Evolutionary conservation across 2,329 filamentous ascomycete genomes (phyloP).

Genomic region (Aspergillus sp.): DNA sequence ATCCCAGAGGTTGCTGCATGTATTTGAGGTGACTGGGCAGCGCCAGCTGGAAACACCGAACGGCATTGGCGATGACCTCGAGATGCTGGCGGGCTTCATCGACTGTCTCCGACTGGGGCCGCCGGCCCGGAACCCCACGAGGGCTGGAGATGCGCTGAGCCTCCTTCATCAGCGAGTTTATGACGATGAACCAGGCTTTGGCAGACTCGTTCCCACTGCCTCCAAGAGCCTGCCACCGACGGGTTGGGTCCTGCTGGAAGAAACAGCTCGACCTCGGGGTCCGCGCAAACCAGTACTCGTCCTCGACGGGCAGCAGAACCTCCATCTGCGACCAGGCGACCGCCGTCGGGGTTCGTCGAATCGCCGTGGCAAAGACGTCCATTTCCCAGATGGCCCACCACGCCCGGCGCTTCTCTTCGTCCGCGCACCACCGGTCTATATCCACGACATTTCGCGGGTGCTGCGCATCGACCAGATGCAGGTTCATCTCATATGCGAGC

Average conservation of each 20-base stretch:
- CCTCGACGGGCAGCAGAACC: constrained; percentile 41
- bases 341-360: constrained; percentile 42
- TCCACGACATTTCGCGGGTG: neutral
- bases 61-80: constrained; percentile 36
- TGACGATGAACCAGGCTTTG: constrained; percentile 46
- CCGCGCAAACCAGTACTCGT: constrained; percentile 40
- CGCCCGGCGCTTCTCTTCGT: constrained; percentile 44
- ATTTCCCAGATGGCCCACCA: constrained; percentile 53
- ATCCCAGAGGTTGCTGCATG: constrained; percentile 36
- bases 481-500: constrained; percentile 41
- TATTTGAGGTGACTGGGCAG: constrained; percentile 37
- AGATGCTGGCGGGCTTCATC: constrained; percentile 29
- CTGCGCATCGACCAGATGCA: neutral
- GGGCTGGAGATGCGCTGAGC: constrained; percentile 31
- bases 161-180: constrained; percentile 46
- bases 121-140: neutral
- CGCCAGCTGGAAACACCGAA: constrained; percentile 36
- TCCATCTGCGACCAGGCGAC: constrained; percentile 44
- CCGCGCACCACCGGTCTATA: neutral
- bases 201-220: constrained; percentile 37
- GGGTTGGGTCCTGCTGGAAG: constrained; percentile 35
- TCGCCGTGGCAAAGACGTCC: constrained; percentile 49
- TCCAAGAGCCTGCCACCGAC: constrained; percentile 39
- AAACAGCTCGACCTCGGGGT: constrained; percentile 30
- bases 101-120: neutral